phyloP scores from a whole-genome alignment of 805 yeast genomes.

The Metschnikowia kunwiensis region DNA sequence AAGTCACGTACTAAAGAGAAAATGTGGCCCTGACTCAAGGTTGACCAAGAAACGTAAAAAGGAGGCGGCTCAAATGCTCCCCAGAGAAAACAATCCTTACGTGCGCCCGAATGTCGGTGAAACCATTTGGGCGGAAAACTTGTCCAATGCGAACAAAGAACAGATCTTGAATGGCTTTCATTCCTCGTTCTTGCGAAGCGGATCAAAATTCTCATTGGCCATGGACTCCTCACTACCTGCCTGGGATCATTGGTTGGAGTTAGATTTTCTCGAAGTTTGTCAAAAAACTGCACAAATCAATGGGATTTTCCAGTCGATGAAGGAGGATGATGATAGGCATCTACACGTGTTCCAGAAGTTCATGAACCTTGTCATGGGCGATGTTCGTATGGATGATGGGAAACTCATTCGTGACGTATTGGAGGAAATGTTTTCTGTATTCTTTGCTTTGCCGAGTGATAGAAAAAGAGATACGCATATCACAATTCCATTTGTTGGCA shows the following conservation, averaged over 20 bases:
- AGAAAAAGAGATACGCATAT: neutral
- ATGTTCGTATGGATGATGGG: slow-evolving; percentile 4
- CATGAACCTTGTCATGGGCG: slow-evolving; percentile 11
- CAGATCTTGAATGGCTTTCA: slow-evolving; percentile 14
- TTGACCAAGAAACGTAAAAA: neutral
- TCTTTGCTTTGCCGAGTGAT: neutral
- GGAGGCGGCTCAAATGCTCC: neutral
- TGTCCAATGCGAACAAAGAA: slow-evolving; percentile 6
- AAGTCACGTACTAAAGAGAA: slow-evolving; percentile 1
- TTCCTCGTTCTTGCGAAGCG: slow-evolving; percentile 14
- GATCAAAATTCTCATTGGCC: slow-evolving; percentile 5
- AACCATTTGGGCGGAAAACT: slow-evolving; percentile 1
- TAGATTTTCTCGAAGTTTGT: slow-evolving; percentile 11
- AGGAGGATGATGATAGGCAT: neutral
- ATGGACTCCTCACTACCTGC: neutral
- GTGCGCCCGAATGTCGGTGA: slow-evolving; percentile 4
- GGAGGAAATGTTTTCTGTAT: neutral
- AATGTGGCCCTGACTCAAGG: neutral
- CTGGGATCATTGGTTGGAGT: slow-evolving; percentile 2
- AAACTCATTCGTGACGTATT: neutral
- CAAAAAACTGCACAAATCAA: slow-evolving; percentile 5
- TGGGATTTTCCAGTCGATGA: slow-evolving; percentile 9
- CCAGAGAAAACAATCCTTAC: too few species aligned
- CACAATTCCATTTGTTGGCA: slow-evolving; percentile 23
- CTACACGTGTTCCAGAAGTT: slow-evolving; percentile 3